Evolutionary conservation across 2,329 filamentous ascomycete species (phyloP), one percentile per base, ranked within the genome.

Genomic region (Emydomyces testavorans): DNA sequence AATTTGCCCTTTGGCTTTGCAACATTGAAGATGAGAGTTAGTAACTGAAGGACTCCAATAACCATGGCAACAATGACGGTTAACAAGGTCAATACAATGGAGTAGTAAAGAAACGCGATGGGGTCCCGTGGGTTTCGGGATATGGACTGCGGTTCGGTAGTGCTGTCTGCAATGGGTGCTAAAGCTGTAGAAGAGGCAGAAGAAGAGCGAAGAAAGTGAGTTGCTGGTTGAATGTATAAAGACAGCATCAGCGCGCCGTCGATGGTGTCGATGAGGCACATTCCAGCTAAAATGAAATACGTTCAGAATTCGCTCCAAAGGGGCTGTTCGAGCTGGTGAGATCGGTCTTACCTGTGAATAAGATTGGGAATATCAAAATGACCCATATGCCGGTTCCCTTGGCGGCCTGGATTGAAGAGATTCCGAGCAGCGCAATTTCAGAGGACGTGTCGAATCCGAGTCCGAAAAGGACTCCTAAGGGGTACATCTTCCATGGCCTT

Each of bases 221-320:
- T 54, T 16, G 67, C 65, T 1, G 68, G 69, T 49, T 70, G 68
- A 28, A 89, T 88, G 66, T 98, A 96, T 1, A 96, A 72, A 0
- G 83, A 82, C 78, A 94, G 89, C 89, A 96, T 96, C 16, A 95
- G 73, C 1, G 90, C 90, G 20, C 90, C 90, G 58, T 96, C 92
- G 0, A 82, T 83, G 0, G 89, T 95, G 65, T 96, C 92, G 4
- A 96, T 72, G 18, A 96, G 74, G 63, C 89, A 95, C 92, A 98
- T 96, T 50, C 87, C 92, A 0, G 84, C 86, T 82, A 10, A 23
- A 23, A 20, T 13, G 6, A 18, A 15, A n/a, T n/a, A n/a, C n/a
- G n/a, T n/a, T n/a, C n/a, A n/a, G n/a, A 23, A 38, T 48, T 18
- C 42, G 31, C 11, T 3, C 10, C 35, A 15, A 18, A 4, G 6